These are phyloP conservation scores for Phytophthora aleatoria DNA, from an alignment of 352 stramenopile species.

Conservation along the genomic window DNA sequence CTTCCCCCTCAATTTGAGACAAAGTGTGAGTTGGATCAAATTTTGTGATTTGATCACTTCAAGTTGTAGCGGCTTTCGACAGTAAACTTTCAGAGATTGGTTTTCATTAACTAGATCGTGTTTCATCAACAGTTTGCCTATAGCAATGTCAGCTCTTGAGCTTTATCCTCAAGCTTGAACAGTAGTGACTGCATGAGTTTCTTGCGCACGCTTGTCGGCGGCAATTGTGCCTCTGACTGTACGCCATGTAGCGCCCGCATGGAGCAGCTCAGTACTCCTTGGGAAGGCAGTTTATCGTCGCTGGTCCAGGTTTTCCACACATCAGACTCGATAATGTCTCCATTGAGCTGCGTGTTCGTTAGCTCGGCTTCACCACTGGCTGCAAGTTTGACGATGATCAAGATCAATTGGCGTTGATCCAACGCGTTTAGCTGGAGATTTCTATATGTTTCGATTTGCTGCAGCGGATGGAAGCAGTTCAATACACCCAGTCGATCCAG, in stretches of 20 bases:
- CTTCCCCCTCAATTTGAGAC: constrained; percentile 16
- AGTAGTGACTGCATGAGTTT: constrained; percentile 63
- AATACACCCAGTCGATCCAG: constrained; percentile 65
- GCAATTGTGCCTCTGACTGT: constrained; percentile 61
- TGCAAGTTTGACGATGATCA: constrained; percentile 61
- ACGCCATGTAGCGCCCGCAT: constrained; percentile 45
- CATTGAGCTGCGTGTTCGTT: constrained; percentile 51
- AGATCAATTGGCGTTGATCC: constrained; percentile 61
- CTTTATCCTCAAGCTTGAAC: constrained; percentile 63
- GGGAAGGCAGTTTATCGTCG: constrained; percentile 57
- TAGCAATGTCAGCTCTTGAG: constrained; percentile 36
- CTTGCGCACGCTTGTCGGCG: constrained; percentile 50
- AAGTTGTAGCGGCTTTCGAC: constrained; percentile 7
- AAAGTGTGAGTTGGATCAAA: constrained; percentile 9
- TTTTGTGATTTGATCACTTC: constrained; percentile 35
- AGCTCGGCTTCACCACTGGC: constrained; percentile 50
- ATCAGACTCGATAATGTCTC: constrained; percentile 44
- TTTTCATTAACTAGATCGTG: no score
- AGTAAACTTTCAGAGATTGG: no score
- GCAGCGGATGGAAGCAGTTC: constrained; percentile 68
- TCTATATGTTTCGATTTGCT: constrained; percentile 59
- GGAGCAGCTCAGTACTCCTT: constrained; percentile 51
- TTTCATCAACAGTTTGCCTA: neutral
- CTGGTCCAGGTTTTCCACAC: constrained; percentile 60
- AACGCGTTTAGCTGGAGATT: constrained; percentile 49